phyloP scores from a whole-genome alignment of 208 protist species.

The Borovskyia barvae region DNA sequence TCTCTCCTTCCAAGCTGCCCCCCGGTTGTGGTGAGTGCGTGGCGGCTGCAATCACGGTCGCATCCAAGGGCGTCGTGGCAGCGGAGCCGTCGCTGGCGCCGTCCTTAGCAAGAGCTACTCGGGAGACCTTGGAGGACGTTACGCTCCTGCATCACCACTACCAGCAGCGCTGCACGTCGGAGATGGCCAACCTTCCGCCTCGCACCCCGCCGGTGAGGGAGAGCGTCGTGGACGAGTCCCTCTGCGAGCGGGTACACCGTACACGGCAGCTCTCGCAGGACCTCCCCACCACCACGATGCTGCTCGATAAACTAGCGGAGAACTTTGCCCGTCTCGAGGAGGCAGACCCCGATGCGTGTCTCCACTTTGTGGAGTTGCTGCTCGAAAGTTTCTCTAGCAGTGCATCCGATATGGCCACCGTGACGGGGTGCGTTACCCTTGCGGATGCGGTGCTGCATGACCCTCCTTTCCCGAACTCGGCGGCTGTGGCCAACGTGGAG shows the following conservation, averaged over 20 bases:
- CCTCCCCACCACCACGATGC: background rate
- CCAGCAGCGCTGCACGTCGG: background rate
- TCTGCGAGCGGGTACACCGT: constrained; percentile 3
- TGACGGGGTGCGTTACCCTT: constrained; percentile 8
- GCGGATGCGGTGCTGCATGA: constrained; percentile 9
- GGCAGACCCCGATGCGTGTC: background rate
- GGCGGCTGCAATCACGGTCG: too few relatives aligned
- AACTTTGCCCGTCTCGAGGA: constrained; percentile 16
- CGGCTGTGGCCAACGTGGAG: background rate
- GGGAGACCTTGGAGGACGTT: constrained; percentile 14
- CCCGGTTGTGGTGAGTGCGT: too few relatives aligned
- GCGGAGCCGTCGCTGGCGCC: background rate
- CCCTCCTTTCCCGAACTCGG: background rate
- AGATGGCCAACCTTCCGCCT: background rate
- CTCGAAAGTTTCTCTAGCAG: constrained; percentile 13
- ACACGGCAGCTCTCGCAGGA: constrained; percentile 18
- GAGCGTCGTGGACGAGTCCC: background rate
- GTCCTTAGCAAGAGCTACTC: constrained; percentile 1
- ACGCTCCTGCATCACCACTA: constrained; percentile 3
- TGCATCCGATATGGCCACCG: constrained; percentile 5
- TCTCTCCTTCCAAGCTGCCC: too few relatives aligned
- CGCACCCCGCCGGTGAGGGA: background rate
- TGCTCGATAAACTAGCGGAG: constrained; percentile 15
- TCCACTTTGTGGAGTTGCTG: constrained; percentile 20
- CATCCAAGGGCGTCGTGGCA: too few relatives aligned